Evolutionary conservation across 176 grass and related monocot species (phyloP).

Genomic region (Carex scoparia): DNA sequence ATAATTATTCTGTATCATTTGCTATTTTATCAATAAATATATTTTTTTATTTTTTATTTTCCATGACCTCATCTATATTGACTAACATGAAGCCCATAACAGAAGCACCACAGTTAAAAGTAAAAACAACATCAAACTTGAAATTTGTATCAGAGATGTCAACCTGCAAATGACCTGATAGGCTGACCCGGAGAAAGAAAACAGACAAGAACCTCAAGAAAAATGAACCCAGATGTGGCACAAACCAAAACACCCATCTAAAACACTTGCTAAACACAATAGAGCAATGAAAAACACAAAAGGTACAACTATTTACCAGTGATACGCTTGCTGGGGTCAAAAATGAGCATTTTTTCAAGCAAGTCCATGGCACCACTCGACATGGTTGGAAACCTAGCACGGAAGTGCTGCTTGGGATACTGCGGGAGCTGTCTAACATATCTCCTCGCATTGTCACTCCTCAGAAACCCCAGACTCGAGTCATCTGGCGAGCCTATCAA

Average conservation of each 20-base stretch:
- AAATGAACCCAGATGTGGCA: neutral
- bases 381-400: conserved; percentile 70
- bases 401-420: conserved; percentile 80
- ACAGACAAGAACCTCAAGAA: neutral
- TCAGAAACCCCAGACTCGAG: conserved; percentile 90
- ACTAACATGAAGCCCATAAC: no score
- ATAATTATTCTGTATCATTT: no score
- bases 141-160: conserved; percentile 3
- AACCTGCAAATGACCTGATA: neutral
- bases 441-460: conserved; percentile 86
- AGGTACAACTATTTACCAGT: conserved; percentile 46
- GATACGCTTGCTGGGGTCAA: conserved; percentile 97
- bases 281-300: neutral
- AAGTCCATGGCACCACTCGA: conserved; percentile 83
- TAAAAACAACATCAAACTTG: neutral
- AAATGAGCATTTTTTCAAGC: conserved; percentile 97
- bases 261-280: neutral
- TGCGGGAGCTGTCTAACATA: conserved; percentile 94
- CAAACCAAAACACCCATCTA: neutral
- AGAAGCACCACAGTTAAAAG: no score
- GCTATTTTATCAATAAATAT: no score
- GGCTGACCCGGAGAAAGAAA: neutral
- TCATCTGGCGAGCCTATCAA: conserved; percentile 93
- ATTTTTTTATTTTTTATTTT: no score
- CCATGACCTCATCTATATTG: no score